Evolutionary conservation across 495 filamentous ascomycete genomes (phyloP).

Genomic region (Neurospora sp.): DNA sequence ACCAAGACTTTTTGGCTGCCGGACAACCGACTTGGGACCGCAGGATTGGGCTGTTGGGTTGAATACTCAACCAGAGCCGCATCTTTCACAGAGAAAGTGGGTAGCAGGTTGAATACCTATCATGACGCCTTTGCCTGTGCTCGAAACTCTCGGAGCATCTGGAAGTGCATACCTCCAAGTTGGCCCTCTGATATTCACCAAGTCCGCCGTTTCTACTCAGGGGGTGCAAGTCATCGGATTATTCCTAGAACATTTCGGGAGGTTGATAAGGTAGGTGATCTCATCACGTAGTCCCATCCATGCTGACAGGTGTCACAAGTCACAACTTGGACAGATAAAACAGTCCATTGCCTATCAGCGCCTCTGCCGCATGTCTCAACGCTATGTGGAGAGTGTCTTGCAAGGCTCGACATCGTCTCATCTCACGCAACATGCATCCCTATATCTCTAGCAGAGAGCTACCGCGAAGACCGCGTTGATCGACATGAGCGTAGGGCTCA

Average conservation of each 20-base stretch:
- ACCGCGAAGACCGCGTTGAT: neutral
- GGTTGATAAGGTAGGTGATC: neutral
- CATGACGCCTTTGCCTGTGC: neutral
- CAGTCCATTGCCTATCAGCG: neutral
- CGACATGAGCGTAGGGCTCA: neutral
- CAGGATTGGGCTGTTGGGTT: neutral
- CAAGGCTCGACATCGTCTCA: neutral
- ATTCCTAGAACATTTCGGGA: neutral
- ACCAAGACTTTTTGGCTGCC: neutral
- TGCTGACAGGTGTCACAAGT: neutral
- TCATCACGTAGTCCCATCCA: neutral
- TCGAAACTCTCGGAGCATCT: neutral
- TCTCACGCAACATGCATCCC: neutral
- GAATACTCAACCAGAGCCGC: neutral
- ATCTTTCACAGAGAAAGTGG: neutral
- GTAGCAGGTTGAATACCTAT: neutral
- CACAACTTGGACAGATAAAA: neutral
- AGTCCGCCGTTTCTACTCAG: neutral
- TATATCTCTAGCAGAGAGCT: neutral
- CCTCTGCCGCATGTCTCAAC: neutral
- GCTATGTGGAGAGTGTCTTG: neutral
- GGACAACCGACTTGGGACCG: neutral
- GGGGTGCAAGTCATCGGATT: neutral
- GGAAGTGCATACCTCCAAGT: neutral
- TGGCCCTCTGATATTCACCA: neutral